phyloP scores from a whole-genome alignment of 805 yeast genomes.

The Teunomyces funiuensis region DNA sequence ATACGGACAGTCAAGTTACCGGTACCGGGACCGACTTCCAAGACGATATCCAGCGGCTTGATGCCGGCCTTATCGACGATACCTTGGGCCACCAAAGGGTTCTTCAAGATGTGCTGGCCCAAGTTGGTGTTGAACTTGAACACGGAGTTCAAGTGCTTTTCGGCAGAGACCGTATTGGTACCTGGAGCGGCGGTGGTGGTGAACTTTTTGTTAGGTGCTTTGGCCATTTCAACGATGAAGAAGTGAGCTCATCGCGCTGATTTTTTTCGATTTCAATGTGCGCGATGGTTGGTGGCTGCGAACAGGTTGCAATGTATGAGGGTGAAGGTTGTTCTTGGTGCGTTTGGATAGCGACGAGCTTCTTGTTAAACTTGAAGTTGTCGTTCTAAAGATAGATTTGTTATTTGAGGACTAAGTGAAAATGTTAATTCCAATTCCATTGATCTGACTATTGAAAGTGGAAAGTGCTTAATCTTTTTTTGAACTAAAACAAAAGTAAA shows the following conservation, averaged over 20 bases:
- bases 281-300: slow-evolving; percentile 1
- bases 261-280: slow-evolving; percentile 1
- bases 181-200: slow-evolving; percentile 45
- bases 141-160: slow-evolving; percentile 72
- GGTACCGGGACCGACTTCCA: slow-evolving; percentile 99
- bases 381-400: no score
- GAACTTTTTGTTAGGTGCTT: slow-evolving; percentile 65
- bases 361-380: no score
- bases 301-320: no score
- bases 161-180: slow-evolving; percentile 63
- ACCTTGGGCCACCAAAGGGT: slow-evolving; percentile 96
- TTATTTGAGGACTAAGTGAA: no score
- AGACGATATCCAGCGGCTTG: slow-evolving; percentile 86
- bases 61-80: slow-evolving; percentile 95
- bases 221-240: slow-evolving; percentile 47
- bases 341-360: no score
- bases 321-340: no score
- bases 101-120: slow-evolving; percentile 95
- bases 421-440: no score
- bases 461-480: no score
- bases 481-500: no score
- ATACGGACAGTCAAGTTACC: slow-evolving; percentile 95
- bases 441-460: no score
- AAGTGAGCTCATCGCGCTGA: slow-evolving; percentile 3
- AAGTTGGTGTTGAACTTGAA: slow-evolving; percentile 96